Percentiles rank a stretch among this genome's conserved stretches.
Conservation (phyloP, 2,329 filamentous ascomycete species). For the Penicillium sp. region DNA sequence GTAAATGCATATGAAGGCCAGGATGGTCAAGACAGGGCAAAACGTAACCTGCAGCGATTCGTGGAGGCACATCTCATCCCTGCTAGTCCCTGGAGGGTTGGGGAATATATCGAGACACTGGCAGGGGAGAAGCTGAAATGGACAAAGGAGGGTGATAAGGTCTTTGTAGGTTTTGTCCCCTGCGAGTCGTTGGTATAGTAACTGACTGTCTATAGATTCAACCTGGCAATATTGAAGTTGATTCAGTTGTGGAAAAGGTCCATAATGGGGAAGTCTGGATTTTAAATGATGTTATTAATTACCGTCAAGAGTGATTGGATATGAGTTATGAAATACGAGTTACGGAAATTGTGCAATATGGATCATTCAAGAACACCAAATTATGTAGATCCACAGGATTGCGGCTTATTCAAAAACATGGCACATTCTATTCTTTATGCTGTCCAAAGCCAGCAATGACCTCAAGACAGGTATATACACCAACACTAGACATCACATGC, state of each 20-base stretch:
- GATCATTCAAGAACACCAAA: not conserved
- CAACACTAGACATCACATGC: not conserved
- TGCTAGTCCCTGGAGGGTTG: constrained; percentile 70
- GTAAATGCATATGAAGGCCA: constrained; percentile 69
- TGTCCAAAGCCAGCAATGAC: constrained; percentile 8
- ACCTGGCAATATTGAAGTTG: constrained; percentile 76
- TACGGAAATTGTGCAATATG: constrained; percentile 1
- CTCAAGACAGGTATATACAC: constrained; percentile 11
- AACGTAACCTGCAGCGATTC: constrained; percentile 72
- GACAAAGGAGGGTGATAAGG: constrained; percentile 65
- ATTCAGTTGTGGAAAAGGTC: constrained; percentile 69
- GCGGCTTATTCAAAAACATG: not conserved
- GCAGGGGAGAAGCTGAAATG: constrained; percentile 76
- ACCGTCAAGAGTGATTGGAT: constrained; percentile 27
- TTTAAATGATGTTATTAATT: constrained; percentile 60
- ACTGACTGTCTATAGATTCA: constrained; percentile 45
- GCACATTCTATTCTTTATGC: constrained; percentile 9
- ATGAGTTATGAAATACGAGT: constrained; percentile 15
- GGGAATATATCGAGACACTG: constrained; percentile 64
- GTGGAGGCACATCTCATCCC: constrained; percentile 82
- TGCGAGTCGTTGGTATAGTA: not conserved
- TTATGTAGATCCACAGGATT: not conserved
- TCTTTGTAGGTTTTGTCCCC: constrained; percentile 54
- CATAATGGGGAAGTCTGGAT: constrained; percentile 90
- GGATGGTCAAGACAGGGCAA: constrained; percentile 72